Evolutionary conservation across 768 basidiomycete genomes (phyloP), one percentile per base, ranked within the genome.

Genomic region (Glaciozyma antarctica): DNA sequence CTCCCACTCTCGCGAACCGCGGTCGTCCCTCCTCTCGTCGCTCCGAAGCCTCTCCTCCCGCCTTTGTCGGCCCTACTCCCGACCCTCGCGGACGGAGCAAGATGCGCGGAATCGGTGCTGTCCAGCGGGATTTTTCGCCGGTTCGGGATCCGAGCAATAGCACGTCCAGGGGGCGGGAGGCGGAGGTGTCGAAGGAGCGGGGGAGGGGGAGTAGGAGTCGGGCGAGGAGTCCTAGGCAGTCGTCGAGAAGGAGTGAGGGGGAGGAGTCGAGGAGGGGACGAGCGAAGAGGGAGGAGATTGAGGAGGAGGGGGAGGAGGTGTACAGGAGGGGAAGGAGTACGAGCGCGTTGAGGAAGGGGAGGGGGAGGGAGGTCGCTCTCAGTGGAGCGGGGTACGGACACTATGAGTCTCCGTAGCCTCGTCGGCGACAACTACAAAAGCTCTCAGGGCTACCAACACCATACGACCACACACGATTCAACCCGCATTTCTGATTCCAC

Each of bases 1-100:
- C 68, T 13, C 68, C 68, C 12, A 65, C 68, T 1, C 19, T 51
- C n/a, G 4, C 49, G 21, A 51, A 32, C 15, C 68, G 68, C 32
- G 64, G 64, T 19, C 68, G 64, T 9, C 65, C 68, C 3, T 22
- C 48, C 22, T 26, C 64, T 0, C 68, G 64, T 17, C 61, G 21
- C 12, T 13, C 30, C 10, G 15, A 26, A 3, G 17, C 30, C 16
- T 54, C 53, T 19, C 30, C 41, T 44, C 41, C 15, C 26, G 51
- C 24, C 48, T 49, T 30, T 16, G 53, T 41, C 0, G 61, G 17
- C 9, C 51, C 32, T 21, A 51, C 64, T 4, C 22, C 19, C 41
- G 48, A 57, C n/a, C 56, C 53, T 32, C 53, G 64, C 7, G 64
- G 64, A 1, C 64, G 64, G 7, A 61, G 60, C 4, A 57, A 54